phyloP scores from a whole-genome alignment of 2,329 filamentous ascomycete species.

The Claviceps paspali region DNA sequence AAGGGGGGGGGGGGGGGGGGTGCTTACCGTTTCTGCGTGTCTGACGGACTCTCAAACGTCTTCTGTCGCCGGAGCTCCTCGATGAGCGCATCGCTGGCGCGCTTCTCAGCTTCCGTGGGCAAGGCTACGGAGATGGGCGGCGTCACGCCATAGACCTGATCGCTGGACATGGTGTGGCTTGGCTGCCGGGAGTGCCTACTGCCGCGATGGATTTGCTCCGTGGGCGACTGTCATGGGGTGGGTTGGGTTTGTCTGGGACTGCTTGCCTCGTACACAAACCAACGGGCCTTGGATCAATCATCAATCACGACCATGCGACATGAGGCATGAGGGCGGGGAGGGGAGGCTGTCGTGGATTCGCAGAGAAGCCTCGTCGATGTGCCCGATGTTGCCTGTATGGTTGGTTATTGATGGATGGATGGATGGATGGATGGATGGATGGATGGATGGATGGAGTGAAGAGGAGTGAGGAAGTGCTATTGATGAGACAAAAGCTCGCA shows the following conservation, averaged over 20 bases:
- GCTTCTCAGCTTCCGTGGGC: constrained; percentile 63
- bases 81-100: constrained; percentile 63
- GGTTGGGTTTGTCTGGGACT: not conserved
- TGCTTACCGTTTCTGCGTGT: constrained; percentile 63
- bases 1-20: too few species aligned
- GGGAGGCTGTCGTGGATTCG: not conserved
- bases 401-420: too few species aligned
- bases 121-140: constrained; percentile 64
- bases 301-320: constrained; percentile 1
- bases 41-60: constrained; percentile 74
- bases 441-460: too few species aligned
- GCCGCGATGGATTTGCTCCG: not conserved
- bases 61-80: constrained; percentile 77
- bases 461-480: too few species aligned
- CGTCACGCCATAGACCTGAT: constrained; percentile 50
- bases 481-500: too few species aligned
- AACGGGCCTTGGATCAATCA: too few species aligned
- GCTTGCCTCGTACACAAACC: not conserved
- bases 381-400: too few species aligned
- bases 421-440: too few species aligned
- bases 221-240: not conserved
- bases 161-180: constrained; percentile 18
- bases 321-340: too few species aligned
- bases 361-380: not conserved
- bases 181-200: not conserved